A percentile compares a stretch with the other conserved stretches of the same genome.
phyloP scores from a whole-genome alignment of 768 basidiomycete species.

The Hypsizygus marmoreus region DNA sequence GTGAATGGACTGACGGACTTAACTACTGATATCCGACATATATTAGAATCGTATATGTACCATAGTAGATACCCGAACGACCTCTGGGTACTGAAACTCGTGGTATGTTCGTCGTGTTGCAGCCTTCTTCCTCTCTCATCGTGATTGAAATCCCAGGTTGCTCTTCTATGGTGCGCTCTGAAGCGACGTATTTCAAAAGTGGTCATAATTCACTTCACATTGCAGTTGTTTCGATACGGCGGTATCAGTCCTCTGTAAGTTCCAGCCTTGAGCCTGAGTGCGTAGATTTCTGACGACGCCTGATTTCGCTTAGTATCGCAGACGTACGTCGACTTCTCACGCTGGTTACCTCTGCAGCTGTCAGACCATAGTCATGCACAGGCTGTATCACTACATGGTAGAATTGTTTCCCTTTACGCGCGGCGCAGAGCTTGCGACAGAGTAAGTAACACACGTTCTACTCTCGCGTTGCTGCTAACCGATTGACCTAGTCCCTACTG shows the following conservation, averaged over 20 bases:
- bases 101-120: background rate
- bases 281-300: too few relatives aligned
- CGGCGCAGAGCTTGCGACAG: conserved; percentile 14
- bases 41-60: conserved; percentile 20
- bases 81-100: conserved; percentile 9
- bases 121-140: background rate
- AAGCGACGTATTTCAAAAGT: too few relatives aligned
- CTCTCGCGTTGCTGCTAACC: background rate
- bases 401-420: conserved; percentile 18
- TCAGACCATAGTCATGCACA: background rate
- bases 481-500: conserved; percentile 12
- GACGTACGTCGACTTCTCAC: conserved; percentile 5
- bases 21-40: background rate
- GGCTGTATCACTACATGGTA: conserved; percentile 20
- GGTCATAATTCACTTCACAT: too few relatives aligned
- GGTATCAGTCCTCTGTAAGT: conserved; percentile 14
- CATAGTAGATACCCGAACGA: conserved; percentile 19
- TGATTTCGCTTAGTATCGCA: too few relatives aligned
- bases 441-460: conserved; percentile 7
- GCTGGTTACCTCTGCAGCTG: background rate
- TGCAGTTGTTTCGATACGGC: conserved; percentile 16
- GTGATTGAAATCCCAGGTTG: background rate
- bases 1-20: background rate
- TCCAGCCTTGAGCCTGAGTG: too few relatives aligned
- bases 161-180: conserved; percentile 5